Base-by-base conservation (phyloP, 768 basidiomycete species). In the Naganishia randhawae region DNA sequence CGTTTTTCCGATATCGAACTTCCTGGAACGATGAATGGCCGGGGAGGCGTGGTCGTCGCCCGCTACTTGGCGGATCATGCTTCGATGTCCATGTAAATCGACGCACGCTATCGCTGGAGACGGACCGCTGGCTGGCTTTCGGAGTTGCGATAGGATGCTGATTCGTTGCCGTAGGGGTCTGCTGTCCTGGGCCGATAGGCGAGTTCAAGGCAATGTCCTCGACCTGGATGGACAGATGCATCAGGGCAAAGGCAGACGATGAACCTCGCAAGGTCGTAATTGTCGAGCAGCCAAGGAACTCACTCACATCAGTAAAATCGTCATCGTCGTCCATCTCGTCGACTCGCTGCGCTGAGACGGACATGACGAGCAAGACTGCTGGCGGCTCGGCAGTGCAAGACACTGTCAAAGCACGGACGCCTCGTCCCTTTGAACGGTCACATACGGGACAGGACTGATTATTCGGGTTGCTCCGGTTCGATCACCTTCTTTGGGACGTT, bases 281-380 rank as follows among this genome's bases (percentile, higher is more conserved):
- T n/a, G n/a, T n/a, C n/a, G n/a, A n/a, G n/a, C n/a, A n/a, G n/a
- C n/a, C n/a, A n/a, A n/a, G n/a, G n/a, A n/a, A n/a, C n/a, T 6
- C 9, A 55, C 54, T 55, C 29, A 61, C 57, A 29, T 61, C 57
- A 6, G 57, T 61, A 39, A 61, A 61, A 14, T 61, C 39, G 37
- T 61, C 57, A 29, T 37, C 33, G 57, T 41, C 57, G 11, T 61
- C 57, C 37, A 14, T 32, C 16, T 22, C 33, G 37, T 55, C 54
- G 33, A 17, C 25, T 22, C 45, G 45, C 7, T 22, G 19, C 45
- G 45, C 45, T 22, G 45, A 48, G 45, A 48, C 11, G 7, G 45
- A 48, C 45, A 48, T 48, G 45, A n/a, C n/a, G 3, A 48, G 19
- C 19, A 6, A 6, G 6, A 22, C 45, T 48, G 19, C 25, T 22